Conservation (phyloP, 768 basidiomycete species). For the Crepidotus variabilis region DNA sequence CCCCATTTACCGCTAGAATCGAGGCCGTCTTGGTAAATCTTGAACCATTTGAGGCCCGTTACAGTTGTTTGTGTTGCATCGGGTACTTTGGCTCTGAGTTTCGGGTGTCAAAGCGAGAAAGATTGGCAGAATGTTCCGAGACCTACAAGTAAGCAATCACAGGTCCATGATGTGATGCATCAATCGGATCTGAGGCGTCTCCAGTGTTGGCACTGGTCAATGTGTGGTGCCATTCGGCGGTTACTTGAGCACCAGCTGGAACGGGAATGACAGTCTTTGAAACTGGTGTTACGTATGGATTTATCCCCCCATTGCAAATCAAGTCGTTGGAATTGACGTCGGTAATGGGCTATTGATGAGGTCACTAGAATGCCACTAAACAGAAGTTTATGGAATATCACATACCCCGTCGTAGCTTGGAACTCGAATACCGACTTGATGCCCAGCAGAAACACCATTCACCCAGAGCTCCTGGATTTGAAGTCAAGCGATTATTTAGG, state of each 20-base stretch:
- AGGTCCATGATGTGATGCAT: slow-evolving; percentile 50
- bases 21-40: slow-evolving; percentile 45
- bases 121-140: neutral
- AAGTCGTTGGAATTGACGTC: slow-evolving; percentile 52
- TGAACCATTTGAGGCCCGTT: slow-evolving; percentile 53
- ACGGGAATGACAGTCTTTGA: slow-evolving; percentile 42
- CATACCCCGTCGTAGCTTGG: slow-evolving; percentile 42
- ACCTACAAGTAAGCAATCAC: slow-evolving; percentile 48
- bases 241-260: slow-evolving; percentile 48
- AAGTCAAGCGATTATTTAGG: neutral
- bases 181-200: slow-evolving; percentile 44
- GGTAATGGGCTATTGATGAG: slow-evolving; percentile 41
- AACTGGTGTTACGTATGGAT: slow-evolving; percentile 46
- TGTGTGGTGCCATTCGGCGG: slow-evolving; percentile 51
- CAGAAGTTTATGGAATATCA: neutral
- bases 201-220: slow-evolving; percentile 36
- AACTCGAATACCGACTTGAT: slow-evolving; percentile 35
- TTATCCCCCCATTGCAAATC: slow-evolving; percentile 60
- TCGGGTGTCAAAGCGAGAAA: neutral
- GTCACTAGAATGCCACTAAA: neutral
- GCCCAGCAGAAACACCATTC: slow-evolving; percentile 46
- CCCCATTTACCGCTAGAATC: slow-evolving; percentile 33
- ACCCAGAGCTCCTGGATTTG: slow-evolving; percentile 39
- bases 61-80: slow-evolving; percentile 41
- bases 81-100: slow-evolving; percentile 38